phyloP scores from a whole-genome alignment of 2,329 filamentous ascomycete species.

The Sporothrix humicola region DNA sequence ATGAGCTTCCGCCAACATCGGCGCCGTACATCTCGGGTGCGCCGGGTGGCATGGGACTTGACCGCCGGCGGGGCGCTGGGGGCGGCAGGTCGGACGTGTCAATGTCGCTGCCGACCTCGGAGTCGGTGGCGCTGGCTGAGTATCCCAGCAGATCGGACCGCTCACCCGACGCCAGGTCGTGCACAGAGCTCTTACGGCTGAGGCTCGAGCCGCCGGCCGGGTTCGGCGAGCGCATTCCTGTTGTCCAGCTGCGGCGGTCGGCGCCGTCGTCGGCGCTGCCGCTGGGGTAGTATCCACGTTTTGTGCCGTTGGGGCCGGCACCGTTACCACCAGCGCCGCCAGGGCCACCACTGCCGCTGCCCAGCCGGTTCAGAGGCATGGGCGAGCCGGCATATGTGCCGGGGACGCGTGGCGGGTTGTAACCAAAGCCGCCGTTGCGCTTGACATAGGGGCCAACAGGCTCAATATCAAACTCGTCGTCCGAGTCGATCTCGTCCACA shows the following conservation, averaged over 20 bases:
- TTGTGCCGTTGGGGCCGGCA: slow-evolving; percentile 39
- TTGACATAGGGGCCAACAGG: slow-evolving; percentile 77
- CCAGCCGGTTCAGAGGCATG: slow-evolving; percentile 59
- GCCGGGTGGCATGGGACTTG: slow-evolving; percentile 49
- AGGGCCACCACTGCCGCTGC: slow-evolving; percentile 35
- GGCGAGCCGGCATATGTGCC: slow-evolving; percentile 54
- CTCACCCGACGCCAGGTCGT: slow-evolving; percentile 43
- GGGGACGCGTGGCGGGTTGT: slow-evolving; percentile 68
- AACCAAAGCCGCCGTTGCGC: slow-evolving; percentile 78
- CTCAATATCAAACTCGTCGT: slow-evolving; percentile 98
- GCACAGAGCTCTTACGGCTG: slow-evolving; percentile 58
- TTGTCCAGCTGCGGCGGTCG: slow-evolving; percentile 57
- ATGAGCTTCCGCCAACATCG: slow-evolving; percentile 39
- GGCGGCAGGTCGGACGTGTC: slow-evolving; percentile 71
- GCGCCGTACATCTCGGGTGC: slow-evolving; percentile 33
- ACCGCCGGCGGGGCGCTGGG: slow-evolving; percentile 55
- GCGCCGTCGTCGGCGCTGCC: slow-evolving; percentile 35
- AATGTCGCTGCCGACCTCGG: slow-evolving; percentile 67
- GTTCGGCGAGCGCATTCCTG: slow-evolving; percentile 59
- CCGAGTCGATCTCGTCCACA: slow-evolving; percentile 94
- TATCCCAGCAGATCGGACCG: slow-evolving; percentile 62
- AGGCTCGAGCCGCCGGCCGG: slow-evolving; percentile 49
- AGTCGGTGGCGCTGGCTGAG: slow-evolving; percentile 56
- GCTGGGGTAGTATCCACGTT: slow-evolving; percentile 36
- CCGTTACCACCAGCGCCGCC: slow-evolving; percentile 56